phyloP scores from a whole-genome alignment of 495 filamentous ascomycete species.

The Aspergillus nidulans region DNA sequence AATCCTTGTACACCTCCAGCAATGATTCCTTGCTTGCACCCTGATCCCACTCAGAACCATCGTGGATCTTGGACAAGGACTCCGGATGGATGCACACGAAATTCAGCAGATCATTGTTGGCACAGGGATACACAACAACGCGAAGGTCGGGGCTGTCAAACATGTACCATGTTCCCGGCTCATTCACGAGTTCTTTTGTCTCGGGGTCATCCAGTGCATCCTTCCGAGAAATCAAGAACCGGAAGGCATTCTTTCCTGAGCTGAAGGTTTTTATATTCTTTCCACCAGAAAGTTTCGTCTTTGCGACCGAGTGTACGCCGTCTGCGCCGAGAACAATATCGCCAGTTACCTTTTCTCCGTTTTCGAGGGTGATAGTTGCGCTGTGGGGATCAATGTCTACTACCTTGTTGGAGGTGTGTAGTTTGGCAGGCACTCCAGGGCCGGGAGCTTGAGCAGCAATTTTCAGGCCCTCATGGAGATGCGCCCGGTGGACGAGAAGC shows the following conservation, averaged over 20 bases:
- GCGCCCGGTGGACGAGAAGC: constrained; percentile 49
- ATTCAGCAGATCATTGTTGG: constrained; percentile 52
- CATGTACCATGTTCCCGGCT: constrained; percentile 41
- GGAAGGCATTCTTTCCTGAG: constrained; percentile 55
- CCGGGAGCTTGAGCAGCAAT: constrained; percentile 34
- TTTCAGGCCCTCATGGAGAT: constrained; percentile 47
- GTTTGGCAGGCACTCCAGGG: constrained; percentile 34
- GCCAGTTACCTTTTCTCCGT: constrained; percentile 33
- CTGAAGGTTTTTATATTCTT: constrained; percentile 33
- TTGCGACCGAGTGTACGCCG: constrained; percentile 47
- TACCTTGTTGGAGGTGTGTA: constrained; percentile 43
- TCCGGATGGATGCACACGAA: constrained; percentile 59
- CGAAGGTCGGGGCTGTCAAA: constrained; percentile 48
- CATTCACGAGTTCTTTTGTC: constrained; percentile 35
- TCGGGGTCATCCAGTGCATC: constrained; percentile 42
- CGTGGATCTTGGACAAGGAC: constrained; percentile 26
- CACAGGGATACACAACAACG: constrained; percentile 57
- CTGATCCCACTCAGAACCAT: constrained; percentile 40
- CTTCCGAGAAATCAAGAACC: constrained; percentile 51
- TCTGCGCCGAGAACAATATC: constrained; percentile 50
- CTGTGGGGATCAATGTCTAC: constrained; percentile 38
- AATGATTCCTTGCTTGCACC: constrained; percentile 41
- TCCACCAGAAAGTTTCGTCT: constrained; percentile 39
- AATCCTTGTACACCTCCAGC: constrained; percentile 47
- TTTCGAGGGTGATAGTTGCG: constrained; percentile 37